Evolutionary conservation across 495 filamentous ascomycete species (phyloP).

Genomic region (Thermochaetoides thermophila): DNA sequence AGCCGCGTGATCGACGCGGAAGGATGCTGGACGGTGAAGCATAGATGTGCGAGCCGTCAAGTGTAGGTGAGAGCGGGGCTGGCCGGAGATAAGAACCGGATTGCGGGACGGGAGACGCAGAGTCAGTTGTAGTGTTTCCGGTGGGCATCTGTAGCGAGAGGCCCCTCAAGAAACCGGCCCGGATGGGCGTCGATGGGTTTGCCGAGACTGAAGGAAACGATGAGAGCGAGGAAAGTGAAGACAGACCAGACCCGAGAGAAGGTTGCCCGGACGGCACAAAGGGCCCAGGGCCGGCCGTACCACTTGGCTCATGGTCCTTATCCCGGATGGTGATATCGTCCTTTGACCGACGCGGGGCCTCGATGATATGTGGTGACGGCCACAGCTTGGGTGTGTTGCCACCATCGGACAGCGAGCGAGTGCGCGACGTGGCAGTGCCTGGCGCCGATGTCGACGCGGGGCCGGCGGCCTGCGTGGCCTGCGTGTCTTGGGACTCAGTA

Average conservation of each 20-base stretch:
- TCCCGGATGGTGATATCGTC: conserved; percentile 55
- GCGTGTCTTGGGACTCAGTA: conserved; percentile 2
- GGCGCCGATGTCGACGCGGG: conserved; percentile 13
- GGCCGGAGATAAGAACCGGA: conserved; percentile 41
- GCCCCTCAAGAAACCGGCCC: conserved; percentile 44
- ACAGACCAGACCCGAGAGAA: no score
- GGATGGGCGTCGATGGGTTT: conserved; percentile 39
- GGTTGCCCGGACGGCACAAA: no score
- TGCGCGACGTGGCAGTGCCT: no score
- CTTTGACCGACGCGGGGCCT: conserved; percentile 46
- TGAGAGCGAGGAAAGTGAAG: conserved; percentile 2
- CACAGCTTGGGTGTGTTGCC: conserved; percentile 39
- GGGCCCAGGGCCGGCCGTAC: no score
- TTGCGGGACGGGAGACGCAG: conserved; percentile 21
- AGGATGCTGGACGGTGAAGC: conserved; percentile 64
- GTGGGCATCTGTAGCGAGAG: conserved; percentile 66
- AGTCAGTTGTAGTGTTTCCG: neutral
- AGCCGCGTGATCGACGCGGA: conserved; percentile 68
- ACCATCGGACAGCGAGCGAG: conserved; percentile 36
- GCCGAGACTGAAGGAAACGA: no score
- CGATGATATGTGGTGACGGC: conserved; percentile 52
- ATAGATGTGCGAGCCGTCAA: conserved; percentile 70
- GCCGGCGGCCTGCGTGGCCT: neutral
- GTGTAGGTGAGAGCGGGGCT: conserved; percentile 68
- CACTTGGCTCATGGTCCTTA: conserved; percentile 17